phyloP scores from a whole-genome alignment of 129 eudicot genomes.

The Solidago caesia region DNA sequence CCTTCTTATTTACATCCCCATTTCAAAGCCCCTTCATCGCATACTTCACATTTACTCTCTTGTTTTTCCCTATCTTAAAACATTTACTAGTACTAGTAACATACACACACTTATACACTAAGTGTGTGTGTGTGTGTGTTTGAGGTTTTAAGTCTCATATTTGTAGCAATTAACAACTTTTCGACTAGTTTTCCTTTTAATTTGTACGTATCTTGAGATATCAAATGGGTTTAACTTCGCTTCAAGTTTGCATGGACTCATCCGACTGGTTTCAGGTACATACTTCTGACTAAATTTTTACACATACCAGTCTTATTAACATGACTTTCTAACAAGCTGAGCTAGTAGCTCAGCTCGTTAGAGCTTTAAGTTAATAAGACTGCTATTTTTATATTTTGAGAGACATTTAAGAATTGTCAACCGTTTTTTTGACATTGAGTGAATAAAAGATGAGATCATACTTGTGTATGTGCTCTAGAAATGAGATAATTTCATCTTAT shows the following conservation, averaged over 20 bases:
- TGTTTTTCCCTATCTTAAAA: constrained; percentile 4
- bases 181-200: neutral
- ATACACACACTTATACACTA: constrained; percentile 29
- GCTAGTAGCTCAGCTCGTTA: too few relatives aligned
- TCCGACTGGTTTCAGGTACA: constrained; percentile 89
- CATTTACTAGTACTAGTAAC: too few relatives aligned
- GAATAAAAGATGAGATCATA: too few relatives aligned
- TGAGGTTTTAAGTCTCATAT: neutral
- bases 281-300: neutral
- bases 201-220: neutral
- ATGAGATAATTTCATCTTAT: too few relatives aligned
- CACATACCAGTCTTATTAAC: too few relatives aligned
- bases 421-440: too few relatives aligned
- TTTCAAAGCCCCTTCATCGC: constrained; percentile 19
- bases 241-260: constrained; percentile 92
- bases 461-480: too few relatives aligned
- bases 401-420: too few relatives aligned
- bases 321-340: too few relatives aligned
- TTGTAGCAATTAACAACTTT: neutral
- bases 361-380: too few relatives aligned
- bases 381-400: too few relatives aligned
- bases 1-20: constrained; percentile 69
- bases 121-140: constrained; percentile 29
- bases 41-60: constrained; percentile 30
- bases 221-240: constrained; percentile 57